phyloP scores from a whole-genome alignment of 2,329 filamentous ascomycete genomes.

The Microdochium bolleyi region DNA sequence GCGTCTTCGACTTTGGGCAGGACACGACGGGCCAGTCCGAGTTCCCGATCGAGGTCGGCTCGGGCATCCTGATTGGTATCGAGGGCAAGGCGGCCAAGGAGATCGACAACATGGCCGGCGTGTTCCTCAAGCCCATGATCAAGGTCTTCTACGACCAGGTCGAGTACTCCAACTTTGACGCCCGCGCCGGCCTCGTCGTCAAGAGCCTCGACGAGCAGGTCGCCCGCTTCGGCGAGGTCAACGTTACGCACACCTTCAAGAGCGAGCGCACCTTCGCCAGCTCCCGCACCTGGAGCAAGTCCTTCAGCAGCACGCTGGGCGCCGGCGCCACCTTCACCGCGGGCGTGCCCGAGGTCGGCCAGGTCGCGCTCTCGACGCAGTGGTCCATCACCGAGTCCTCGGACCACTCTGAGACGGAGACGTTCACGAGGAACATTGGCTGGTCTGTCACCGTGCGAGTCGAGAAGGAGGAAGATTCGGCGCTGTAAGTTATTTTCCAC shows the following conservation, averaged over 20 bases:
- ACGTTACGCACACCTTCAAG: not conserved
- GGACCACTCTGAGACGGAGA: not conserved
- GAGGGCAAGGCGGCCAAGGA: not conserved
- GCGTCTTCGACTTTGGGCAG: not conserved
- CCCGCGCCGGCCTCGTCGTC: not conserved
- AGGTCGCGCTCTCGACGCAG: not conserved
- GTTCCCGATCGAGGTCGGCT: not conserved
- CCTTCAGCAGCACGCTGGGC: not conserved
- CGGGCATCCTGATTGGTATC: not conserved
- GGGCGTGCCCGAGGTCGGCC: not conserved
- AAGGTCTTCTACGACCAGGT: not conserved
- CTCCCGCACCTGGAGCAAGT: not conserved
- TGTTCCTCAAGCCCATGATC: not conserved
- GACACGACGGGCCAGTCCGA: not conserved
- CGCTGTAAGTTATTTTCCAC: not conserved
- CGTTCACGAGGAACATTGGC: not conserved
- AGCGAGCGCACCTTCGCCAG: not conserved
- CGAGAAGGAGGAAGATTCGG: not conserved
- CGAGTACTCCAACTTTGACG: not conserved
- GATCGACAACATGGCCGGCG: not conserved
- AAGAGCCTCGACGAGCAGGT: not conserved
- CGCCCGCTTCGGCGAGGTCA: not conserved
- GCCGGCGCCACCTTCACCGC: not conserved
- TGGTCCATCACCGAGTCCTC: not conserved
- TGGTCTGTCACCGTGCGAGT: not conserved